phyloP scores from a whole-genome alignment of 176 grass and related monocot genomes.

The Lolium perenne region DNA sequence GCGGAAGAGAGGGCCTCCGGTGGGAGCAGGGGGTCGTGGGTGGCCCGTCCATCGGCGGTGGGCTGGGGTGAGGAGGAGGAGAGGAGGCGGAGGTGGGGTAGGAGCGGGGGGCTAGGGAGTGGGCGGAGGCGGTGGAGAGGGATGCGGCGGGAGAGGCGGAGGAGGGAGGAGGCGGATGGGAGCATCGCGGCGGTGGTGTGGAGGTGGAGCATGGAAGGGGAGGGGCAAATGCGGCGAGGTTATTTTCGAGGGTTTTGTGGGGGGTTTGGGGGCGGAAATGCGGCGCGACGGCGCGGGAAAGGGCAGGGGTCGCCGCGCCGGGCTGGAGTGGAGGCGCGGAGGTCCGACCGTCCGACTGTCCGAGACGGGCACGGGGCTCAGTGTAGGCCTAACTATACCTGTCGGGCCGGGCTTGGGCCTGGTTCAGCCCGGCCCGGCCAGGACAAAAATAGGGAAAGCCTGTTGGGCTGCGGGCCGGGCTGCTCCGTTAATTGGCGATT shows the following conservation, averaged over 20 bases:
- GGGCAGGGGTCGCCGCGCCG: constrained; percentile 1
- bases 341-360: too few species aligned
- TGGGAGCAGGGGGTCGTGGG: constrained; percentile 38
- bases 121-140: constrained; percentile 22
- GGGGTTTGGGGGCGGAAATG: constrained; percentile 5
- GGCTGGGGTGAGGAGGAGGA: constrained; percentile 10
- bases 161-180: constrained; percentile 38
- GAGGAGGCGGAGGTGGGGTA: constrained; percentile 19
- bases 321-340: too few species aligned
- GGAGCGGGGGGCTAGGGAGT: background rate
- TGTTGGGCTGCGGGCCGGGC: too few species aligned
- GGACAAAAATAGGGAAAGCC: too few species aligned
- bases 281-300: constrained; percentile 40
- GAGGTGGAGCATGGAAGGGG: constrained; percentile 34
- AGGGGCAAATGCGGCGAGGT: background rate
- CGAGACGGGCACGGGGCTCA: too few species aligned
- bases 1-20: background rate
- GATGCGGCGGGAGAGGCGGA: constrained; percentile 46
- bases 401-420: too few species aligned
- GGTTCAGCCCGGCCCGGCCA: too few species aligned
- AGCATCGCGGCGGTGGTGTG: constrained; percentile 38
- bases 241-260: constrained; percentile 17
- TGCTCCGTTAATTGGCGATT: too few species aligned
- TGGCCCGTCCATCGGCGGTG: background rate
- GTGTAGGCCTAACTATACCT: too few species aligned